Evolutionary conservation across 2,329 filamentous ascomycete species (phyloP).

Genomic region (Trichoderma asperellum): DNA sequence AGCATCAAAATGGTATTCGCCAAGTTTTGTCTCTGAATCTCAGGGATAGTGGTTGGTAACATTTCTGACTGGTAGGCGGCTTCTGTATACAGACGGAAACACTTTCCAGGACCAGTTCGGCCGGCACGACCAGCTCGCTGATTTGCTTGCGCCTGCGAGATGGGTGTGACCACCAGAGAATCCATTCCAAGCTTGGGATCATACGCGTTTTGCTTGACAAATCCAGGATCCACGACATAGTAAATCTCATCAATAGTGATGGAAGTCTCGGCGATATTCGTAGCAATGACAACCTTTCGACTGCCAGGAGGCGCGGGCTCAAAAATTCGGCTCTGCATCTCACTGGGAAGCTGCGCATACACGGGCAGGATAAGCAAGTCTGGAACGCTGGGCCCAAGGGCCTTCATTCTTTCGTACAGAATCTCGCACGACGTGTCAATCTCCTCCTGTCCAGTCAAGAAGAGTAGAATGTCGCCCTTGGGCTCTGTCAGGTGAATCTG

Average conservation of each 20-base stretch:
- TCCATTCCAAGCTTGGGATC: slow-evolving; percentile 99
- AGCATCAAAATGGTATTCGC: slow-evolving; percentile 94
- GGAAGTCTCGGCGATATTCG: slow-evolving; percentile 96
- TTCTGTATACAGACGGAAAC: slow-evolving; percentile 94
- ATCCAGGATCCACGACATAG: slow-evolving; percentile 95
- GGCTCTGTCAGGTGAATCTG: slow-evolving; percentile 95
- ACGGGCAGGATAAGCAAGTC: slow-evolving; percentile 92
- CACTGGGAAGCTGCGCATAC: slow-evolving; percentile 90
- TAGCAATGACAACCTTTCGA: slow-evolving; percentile 95
- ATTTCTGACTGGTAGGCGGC: slow-evolving; percentile 95
- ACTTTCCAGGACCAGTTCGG: slow-evolving; percentile 93
- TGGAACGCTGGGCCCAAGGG: slow-evolving; percentile 84
- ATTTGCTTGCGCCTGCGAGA: slow-evolving; percentile 95
- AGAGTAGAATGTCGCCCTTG: slow-evolving; percentile 90
- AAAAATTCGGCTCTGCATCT: slow-evolving; percentile 93
- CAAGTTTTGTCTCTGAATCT: slow-evolving; percentile 94
- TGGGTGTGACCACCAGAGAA: slow-evolving; percentile 90
- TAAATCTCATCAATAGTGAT: slow-evolving; percentile 98
- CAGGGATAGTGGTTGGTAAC: slow-evolving; percentile 92
- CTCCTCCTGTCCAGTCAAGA: slow-evolving; percentile 96
- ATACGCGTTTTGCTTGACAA: slow-evolving; percentile 97
- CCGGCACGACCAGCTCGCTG: slow-evolving; percentile 92
- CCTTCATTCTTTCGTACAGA: slow-evolving; percentile 93
- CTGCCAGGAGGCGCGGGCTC: slow-evolving; percentile 85
- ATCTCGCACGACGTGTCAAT: slow-evolving; percentile 96